These are phyloP conservation scores for Cyberlindnera euphorbiae DNA, from an alignment of 805 yeast genomes.

Conservation along the genomic window DNA sequence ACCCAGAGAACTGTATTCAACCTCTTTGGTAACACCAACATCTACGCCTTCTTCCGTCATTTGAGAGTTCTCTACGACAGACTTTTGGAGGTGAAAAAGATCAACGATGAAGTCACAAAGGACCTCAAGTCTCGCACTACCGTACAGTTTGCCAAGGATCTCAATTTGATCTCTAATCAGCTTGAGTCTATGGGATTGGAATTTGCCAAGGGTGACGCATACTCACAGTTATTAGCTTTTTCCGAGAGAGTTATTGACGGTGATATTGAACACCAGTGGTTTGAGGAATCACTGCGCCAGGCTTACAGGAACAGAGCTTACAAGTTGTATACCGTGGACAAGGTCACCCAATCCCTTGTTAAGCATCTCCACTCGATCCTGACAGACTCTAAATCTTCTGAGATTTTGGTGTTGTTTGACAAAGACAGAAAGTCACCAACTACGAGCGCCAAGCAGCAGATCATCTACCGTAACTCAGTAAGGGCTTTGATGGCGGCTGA, in stretches of 20 bases:
- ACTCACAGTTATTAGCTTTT: conserved; percentile 70
- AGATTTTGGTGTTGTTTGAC: conserved; percentile 77
- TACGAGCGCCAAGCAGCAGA: conserved; percentile 83
- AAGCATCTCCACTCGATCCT: conserved; percentile 86
- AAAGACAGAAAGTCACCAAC: conserved; percentile 59
- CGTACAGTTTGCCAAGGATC: conserved; percentile 80
- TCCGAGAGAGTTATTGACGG: conserved; percentile 81
- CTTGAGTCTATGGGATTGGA: conserved; percentile 76
- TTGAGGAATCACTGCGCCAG: conserved; percentile 92
- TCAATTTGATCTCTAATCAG: conserved; percentile 76
- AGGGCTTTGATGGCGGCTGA: conserved; percentile 77
- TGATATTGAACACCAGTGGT: conserved; percentile 88
- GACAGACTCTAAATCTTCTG: conserved; percentile 74
- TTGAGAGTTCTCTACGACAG: conserved; percentile 78
- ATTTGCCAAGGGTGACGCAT: conserved; percentile 65
- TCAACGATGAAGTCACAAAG: conserved; percentile 64
- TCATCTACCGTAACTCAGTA: conserved; percentile 82
- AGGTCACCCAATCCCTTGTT: conserved; percentile 75
- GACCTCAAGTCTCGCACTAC: conserved; percentile 62
- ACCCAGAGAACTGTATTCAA: conserved; percentile 54
- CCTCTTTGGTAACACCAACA: conserved; percentile 81
- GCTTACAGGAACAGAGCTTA: conserved; percentile 92
- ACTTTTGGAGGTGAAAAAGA: conserved; percentile 65
- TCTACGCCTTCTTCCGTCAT: conserved; percentile 86
- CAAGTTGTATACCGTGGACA: conserved; percentile 88